A percentile compares a stretch with the other conserved stretches of the same genome.
These are phyloP conservation scores for Sideroxylon spinosum DNA, from an alignment of 179 eudicot genomes.

Conservation along the genomic window DNA sequence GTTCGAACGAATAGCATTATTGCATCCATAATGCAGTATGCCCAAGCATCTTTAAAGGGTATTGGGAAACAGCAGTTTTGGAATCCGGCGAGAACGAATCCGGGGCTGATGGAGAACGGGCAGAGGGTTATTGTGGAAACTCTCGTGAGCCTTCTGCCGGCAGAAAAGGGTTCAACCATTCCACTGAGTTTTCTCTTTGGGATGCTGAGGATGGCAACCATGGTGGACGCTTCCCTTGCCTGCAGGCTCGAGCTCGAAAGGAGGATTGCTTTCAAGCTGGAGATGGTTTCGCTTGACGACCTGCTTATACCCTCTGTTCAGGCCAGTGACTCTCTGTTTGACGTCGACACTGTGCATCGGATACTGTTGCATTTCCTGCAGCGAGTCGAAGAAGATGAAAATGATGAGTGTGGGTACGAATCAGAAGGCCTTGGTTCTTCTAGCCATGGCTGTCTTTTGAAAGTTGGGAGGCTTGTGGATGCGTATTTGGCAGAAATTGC, in stretches of 20 bases:
- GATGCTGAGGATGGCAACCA: conserved; percentile 44
- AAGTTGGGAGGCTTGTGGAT: conserved; percentile 57
- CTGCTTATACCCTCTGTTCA: conserved; percentile 57
- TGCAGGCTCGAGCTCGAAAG: conserved; percentile 61
- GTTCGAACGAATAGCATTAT: conserved; percentile 43
- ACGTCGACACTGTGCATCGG: conserved; percentile 54
- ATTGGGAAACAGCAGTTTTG: conserved; percentile 58
- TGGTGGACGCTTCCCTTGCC: conserved; percentile 38
- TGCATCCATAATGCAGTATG: conserved; percentile 61
- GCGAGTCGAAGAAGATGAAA: conserved; percentile 48
- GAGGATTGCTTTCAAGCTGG: conserved; percentile 49
- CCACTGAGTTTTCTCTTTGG: conserved; percentile 62
- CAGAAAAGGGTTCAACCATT: conserved; percentile 45
- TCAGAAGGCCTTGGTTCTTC: conserved; percentile 55
- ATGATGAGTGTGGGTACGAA: conserved; percentile 52
- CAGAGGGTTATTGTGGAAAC: conserved; percentile 54
- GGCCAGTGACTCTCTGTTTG: conserved; percentile 54
- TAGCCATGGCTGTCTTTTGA: conserved; percentile 45
- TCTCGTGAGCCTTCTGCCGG: conserved; percentile 52
- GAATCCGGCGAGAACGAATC: conserved; percentile 52
- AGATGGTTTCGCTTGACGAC: conserved; percentile 59
- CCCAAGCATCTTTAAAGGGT: conserved; percentile 50
- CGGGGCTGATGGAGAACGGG: conserved; percentile 31
- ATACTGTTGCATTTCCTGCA: conserved; percentile 63
- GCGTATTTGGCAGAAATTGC: conserved; percentile 65